Evolutionary conservation across 805 yeast species (phyloP).

Genomic region (Candida palmyrensis): DNA sequence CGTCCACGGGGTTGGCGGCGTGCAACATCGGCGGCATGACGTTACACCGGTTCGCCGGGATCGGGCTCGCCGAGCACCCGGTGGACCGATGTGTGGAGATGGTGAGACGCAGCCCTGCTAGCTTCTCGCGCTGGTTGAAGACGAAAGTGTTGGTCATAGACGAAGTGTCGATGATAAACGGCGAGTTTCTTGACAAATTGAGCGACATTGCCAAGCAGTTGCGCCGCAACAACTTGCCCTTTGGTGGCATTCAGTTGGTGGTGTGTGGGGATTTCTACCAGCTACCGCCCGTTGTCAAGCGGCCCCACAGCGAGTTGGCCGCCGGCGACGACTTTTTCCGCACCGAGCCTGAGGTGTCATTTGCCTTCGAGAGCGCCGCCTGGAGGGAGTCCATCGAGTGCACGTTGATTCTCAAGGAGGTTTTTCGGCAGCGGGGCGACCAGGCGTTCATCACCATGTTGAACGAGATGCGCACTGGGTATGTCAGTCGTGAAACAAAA

Average conservation of each 20-base stretch:
- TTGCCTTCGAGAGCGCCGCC: conserved; percentile 60
- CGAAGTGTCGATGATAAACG: conserved; percentile 80
- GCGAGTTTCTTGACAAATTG: conserved; percentile 57
- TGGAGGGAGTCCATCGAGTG: conserved; percentile 57
- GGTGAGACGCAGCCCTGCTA: conserved; percentile 48
- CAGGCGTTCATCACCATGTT: conserved; percentile 65
- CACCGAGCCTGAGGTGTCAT: conserved; percentile 26
- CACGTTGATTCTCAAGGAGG: conserved; percentile 56
- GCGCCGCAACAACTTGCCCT: conserved; percentile 46
- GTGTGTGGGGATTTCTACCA: conserved; percentile 82
- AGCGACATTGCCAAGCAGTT: conserved; percentile 54
- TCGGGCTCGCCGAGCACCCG: conserved; percentile 67
- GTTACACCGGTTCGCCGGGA: conserved; percentile 77
- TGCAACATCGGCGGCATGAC: conserved; percentile 91
- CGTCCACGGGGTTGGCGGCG: conserved; percentile 96
- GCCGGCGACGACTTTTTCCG: background rate
- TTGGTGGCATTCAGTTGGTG: conserved; percentile 77
- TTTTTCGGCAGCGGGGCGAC: conserved; percentile 77
- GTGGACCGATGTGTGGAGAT: conserved; percentile 43
- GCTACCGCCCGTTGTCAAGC: conserved; percentile 63
- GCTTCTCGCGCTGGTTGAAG: conserved; percentile 49
- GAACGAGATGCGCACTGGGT: conserved; percentile 67
- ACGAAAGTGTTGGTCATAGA: conserved; percentile 64
- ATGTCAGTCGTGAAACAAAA: conserved; percentile 43
- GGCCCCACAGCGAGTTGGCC: conserved; percentile 2